Percentiles rank a stretch among this genome's conserved stretches.
phyloP scores from a whole-genome alignment of 2,329 filamentous ascomycete genomes.

The Torrubiella hemipterigena region DNA sequence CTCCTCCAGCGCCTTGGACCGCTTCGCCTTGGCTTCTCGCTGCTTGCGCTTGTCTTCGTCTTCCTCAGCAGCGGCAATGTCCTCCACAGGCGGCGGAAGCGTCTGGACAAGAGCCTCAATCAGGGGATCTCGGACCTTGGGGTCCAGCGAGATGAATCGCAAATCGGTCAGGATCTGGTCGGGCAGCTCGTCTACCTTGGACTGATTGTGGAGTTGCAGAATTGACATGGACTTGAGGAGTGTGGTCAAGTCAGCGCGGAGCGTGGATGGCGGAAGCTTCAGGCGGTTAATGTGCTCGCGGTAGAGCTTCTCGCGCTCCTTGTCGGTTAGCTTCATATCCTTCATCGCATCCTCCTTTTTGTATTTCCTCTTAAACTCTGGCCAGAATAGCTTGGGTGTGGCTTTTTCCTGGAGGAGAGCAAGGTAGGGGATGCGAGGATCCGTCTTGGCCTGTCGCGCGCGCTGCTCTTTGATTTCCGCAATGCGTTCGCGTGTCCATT shows the following conservation, averaged over 20 bases:
- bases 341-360: constrained; percentile 73
- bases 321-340: constrained; percentile 57
- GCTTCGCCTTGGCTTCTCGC: constrained; percentile 37
- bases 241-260: constrained; percentile 57
- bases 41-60: constrained; percentile 38
- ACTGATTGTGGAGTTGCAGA: constrained; percentile 46
- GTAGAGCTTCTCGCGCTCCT: constrained; percentile 70
- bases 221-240: constrained; percentile 52
- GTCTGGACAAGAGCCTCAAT: constrained; percentile 55
- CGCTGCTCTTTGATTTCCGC: constrained; percentile 59
- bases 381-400: constrained; percentile 90
- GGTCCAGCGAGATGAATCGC: constrained; percentile 56
- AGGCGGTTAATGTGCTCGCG: constrained; percentile 60
- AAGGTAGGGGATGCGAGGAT: constrained; percentile 74
- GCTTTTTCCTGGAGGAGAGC: constrained; percentile 70
- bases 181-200: constrained; percentile 46
- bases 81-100: constrained; percentile 45
- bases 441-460: constrained; percentile 64
- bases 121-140: constrained; percentile 48
- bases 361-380: constrained; percentile 88
- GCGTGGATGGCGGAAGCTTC: constrained; percentile 50
- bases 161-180: constrained; percentile 51
- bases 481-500: constrained; percentile 73
- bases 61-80: constrained; percentile 25
- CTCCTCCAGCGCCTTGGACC: constrained; percentile 57